Evolutionary conservation across 345 rosid genomes (phyloP), one percentile per base, ranked within the genome.

Genomic region (Salix dunnii): DNA sequence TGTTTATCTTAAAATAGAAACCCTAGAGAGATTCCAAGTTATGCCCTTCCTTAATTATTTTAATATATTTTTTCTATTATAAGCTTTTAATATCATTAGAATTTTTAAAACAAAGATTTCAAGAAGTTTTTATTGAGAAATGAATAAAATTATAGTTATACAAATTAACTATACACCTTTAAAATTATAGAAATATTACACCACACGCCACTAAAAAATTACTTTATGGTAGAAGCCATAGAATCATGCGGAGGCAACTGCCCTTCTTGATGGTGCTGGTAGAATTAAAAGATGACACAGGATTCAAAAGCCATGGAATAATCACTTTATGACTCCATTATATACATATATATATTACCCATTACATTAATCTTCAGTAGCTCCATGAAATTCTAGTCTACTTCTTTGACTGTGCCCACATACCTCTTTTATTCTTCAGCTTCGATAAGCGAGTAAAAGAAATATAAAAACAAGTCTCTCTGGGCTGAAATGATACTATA

Each of bases 261-360:
- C 43, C 36, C 7, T 20, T 17, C 62, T 30, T 8, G 58, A 16
- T 25, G 60, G 23, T 5, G 25, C 35, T 2, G 6, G 11, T 20
- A 42, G 17, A 62, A 64, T 31, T 8, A 38, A n/a, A 38, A 51
- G 28, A 75, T 35, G 77, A 79, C 79, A 64, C 83, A 73, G 70
- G 84, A 85, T 82, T 84, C 86, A 72, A 78, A 28, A 28, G 30
- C 30, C 30, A 28, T 28, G 30, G 30, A 28, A 28, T 28, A 28
- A 28, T 28, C 58, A 18, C 20, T 67, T 17, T 64, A 72, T 18
- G 23, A 9, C 2, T 51, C 28, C 30, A 10, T 70, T 20, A 4
- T 6, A 31, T 31, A 31, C 3, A 31, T 31, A 31, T 9, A 71
- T 8, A 27, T 51, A 2, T 33, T 4, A 31, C 30, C 30, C 13